Percentiles rank a stretch among this genome's conserved stretches.
phyloP scores from a whole-genome alignment of 2,329 filamentous ascomycete species.

The Claviceps arundinis region DNA sequence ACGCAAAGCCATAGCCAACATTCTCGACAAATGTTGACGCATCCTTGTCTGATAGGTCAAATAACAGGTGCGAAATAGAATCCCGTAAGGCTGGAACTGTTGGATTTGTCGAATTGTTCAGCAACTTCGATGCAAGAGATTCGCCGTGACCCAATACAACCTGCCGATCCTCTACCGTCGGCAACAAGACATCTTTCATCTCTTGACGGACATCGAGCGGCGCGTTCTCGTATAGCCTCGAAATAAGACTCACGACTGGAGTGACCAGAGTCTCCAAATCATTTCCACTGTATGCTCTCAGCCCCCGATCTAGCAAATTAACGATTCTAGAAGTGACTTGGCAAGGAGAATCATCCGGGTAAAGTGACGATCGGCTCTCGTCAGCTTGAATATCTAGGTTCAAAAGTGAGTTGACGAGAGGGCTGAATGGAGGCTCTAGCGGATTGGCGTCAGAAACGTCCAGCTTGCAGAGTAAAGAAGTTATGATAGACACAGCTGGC shows the following conservation, averaged over 20 bases:
- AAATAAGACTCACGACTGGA: slow-evolving; percentile 62
- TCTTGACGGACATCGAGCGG: slow-evolving; percentile 44
- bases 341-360: slow-evolving; percentile 48
- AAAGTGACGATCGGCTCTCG: slow-evolving; percentile 43
- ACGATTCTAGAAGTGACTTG: slow-evolving; percentile 52
- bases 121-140: slow-evolving; percentile 60
- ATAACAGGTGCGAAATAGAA: slow-evolving; percentile 66
- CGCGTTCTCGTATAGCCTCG: slow-evolving; percentile 56
- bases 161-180: slow-evolving; percentile 61
- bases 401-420: slow-evolving; percentile 66
- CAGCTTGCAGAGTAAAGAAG: slow-evolving; percentile 52
- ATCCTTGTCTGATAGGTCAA: slow-evolving; percentile 74
- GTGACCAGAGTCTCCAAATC: slow-evolving; percentile 62
- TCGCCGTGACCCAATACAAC: slow-evolving; percentile 63
- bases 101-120: slow-evolving; percentile 66
- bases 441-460: slow-evolving; percentile 48
- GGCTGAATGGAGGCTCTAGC: slow-evolving; percentile 57
- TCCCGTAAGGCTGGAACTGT: slow-evolving; percentile 58
- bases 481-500: slow-evolving; percentile 52
- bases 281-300: slow-evolving; percentile 47
- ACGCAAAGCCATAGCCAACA: slow-evolving; percentile 87
- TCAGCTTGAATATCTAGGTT: slow-evolving; percentile 58
- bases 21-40: slow-evolving; percentile 73
- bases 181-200: slow-evolving; percentile 58
- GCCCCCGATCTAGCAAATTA: slow-evolving; percentile 53